Conservation (phyloP, 2,329 filamentous ascomycete species). For the Monilinia polystroma region DNA sequence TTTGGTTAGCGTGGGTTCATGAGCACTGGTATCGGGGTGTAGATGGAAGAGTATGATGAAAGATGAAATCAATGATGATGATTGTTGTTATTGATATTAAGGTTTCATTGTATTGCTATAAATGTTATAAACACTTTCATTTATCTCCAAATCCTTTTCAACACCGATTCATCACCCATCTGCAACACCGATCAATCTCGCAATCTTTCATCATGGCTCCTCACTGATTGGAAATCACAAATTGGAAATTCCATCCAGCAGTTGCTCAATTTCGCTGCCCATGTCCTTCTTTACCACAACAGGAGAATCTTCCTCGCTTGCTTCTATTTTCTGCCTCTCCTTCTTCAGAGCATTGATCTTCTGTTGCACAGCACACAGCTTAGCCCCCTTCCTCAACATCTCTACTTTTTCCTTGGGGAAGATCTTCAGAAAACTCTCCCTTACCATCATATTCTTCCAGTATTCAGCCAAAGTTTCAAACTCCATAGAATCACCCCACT, state of each 20-base stretch:
- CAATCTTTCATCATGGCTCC: background rate
- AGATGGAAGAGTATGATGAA: background rate
- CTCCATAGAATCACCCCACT: slow-evolving; percentile 38
- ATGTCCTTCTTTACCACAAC: background rate
- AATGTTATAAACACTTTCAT: background rate
- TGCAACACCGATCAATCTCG: background rate
- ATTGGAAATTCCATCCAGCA: slow-evolving; percentile 8
- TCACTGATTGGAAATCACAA: background rate
- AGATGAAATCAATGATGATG: background rate
- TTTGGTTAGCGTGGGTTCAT: slow-evolving; percentile 4
- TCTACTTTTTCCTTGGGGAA: slow-evolving; percentile 22
- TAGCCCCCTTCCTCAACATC: background rate
- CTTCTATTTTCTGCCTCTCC: background rate
- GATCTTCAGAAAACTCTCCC: slow-evolving; percentile 28
- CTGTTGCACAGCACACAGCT: background rate
- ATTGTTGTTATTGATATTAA: background rate
- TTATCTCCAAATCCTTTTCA: background rate
- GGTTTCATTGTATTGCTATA: background rate
- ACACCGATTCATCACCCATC: background rate
- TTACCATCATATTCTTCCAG: slow-evolving; percentile 28
- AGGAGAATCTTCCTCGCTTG: background rate
- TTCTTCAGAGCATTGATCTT: slow-evolving; percentile 7
- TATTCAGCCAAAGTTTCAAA: slow-evolving; percentile 39
- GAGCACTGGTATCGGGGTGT: too few species aligned
- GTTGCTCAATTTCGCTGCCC: slow-evolving; percentile 13